phyloP scores from a whole-genome alignment of 1,284 basidiomycete genomes.

The Puccinia coronata region DNA sequence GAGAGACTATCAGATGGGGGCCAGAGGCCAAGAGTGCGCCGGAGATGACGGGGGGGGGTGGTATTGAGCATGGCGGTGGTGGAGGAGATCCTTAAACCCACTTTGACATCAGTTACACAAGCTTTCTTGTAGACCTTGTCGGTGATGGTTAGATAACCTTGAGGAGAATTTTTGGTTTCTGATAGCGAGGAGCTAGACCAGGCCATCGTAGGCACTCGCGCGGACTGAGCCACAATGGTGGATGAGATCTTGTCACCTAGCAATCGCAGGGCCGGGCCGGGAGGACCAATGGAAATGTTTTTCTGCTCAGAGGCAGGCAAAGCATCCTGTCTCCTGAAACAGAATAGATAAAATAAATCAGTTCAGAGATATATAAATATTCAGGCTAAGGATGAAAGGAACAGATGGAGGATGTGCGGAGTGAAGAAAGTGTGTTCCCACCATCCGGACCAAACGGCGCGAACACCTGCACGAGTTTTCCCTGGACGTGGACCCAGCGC shows the following conservation, averaged over 20 bases:
- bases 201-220: conserved; percentile 96
- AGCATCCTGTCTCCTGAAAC: conserved; percentile 79
- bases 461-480: conserved; percentile 92
- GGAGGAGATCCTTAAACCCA: conserved; percentile 75
- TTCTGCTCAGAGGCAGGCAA: conserved; percentile 88
- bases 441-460: conserved; percentile 99
- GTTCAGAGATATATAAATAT: background rate
- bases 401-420: background rate
- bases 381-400: background rate
- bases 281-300: conserved; percentile 98
- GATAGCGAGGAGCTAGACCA: conserved; percentile 97
- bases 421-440: conserved; percentile 56
- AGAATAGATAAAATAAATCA: background rate
- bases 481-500: too few relatives aligned
- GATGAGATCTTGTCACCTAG: conserved; percentile 99
- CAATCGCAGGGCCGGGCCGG: conserved; percentile 97
- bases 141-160: conserved; percentile 89
- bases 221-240: conserved; percentile 97
- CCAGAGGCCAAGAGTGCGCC: background rate
- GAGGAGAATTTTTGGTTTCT: conserved; percentile 79
- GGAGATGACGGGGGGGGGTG: background rate
- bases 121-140: conserved; percentile 87
- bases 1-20: background rate
- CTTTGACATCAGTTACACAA: conserved; percentile 85
- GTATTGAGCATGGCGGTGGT: conserved; percentile 11